A percentile compares a stretch with the other conserved stretches of the same genome.
These are phyloP conservation scores for Ceratocystis albifundus DNA, from an alignment of 2,329 filamentous ascomycete species.

Conservation along the genomic window DNA sequence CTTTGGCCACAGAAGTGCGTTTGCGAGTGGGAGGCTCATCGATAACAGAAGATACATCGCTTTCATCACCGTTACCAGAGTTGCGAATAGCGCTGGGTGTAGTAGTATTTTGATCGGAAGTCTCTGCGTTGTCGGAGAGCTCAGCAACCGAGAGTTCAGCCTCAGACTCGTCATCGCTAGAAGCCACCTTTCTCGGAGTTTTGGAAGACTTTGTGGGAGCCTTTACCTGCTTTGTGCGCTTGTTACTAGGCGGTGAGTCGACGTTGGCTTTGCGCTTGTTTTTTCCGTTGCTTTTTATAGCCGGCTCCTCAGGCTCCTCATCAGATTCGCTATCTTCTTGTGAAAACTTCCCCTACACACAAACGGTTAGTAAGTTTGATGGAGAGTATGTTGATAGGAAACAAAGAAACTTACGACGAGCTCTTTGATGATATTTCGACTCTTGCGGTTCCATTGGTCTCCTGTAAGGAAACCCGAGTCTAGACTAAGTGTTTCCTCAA, in stretches of 20 bases:
- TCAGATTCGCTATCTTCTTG: constrained; percentile 8
- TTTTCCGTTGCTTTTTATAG: constrained; percentile 1
- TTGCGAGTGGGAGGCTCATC: constrained; percentile 54
- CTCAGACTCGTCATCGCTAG: constrained; percentile 21
- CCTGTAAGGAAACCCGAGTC: constrained; percentile 41
- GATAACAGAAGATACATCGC: constrained; percentile 60
- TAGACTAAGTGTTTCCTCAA: constrained; percentile 39
- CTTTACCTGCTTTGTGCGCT: constrained; percentile 23
- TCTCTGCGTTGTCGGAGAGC: not conserved
- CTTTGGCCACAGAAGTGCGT: constrained; percentile 22
- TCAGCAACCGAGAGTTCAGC: constrained; percentile 8
- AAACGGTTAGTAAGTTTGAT: not conserved
- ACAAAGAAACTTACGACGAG: constrained; percentile 38
- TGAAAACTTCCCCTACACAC: constrained; percentile 11
- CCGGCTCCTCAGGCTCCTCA: constrained; percentile 9
- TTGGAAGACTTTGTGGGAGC: not conserved
- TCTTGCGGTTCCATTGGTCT: constrained; percentile 45
- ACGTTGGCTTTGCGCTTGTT: constrained; percentile 32
- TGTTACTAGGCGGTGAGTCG: constrained; percentile 14
- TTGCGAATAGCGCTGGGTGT: constrained; percentile 23
- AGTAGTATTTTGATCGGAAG: not conserved
- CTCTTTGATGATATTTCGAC: constrained; percentile 46
- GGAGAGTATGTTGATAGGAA: not conserved
- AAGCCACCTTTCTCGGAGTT: not conserved
- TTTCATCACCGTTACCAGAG: constrained; percentile 27